Evolutionary conservation across 1,139 yeast genomes (phyloP).

Genomic region (Protomyces gravidus): DNA sequence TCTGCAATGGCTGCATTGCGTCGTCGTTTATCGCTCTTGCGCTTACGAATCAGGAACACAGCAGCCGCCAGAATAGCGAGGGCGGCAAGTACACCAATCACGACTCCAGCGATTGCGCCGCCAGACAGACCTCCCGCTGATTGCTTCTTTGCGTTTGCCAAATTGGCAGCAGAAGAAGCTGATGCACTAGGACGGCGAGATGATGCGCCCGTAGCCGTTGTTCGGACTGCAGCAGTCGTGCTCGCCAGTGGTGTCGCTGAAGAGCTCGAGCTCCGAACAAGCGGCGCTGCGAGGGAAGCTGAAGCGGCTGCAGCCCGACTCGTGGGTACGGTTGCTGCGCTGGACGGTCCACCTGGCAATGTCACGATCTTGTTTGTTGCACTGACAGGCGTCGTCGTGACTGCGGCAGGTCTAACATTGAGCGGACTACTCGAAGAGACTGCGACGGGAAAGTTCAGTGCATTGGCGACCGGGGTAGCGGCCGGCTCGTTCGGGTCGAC

Average conservation of each 20-base stretch:
- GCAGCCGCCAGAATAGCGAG: constrained; percentile 14
- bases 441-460: neutral
- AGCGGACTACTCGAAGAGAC: constrained; percentile 3
- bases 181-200: constrained; percentile 3
- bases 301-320: neutral
- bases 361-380: neutral
- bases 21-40: constrained; percentile 4
- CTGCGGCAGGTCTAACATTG: constrained; percentile 6
- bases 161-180: constrained; percentile 1
- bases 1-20: neutral
- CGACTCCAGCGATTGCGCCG: constrained; percentile 23
- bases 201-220: neutral
- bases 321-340: no score
- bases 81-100: constrained; percentile 14
- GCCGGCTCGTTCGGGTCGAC: constrained; percentile 13
- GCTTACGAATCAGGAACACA: constrained; percentile 17
- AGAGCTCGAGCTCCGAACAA: neutral
- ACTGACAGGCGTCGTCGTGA: neutral
- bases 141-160: neutral
- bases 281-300: neutral
- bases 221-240: neutral
- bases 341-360: neutral
- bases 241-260: neutral
- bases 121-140: constrained; percentile 16
- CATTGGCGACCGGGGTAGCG: neutral